phyloP scores from a whole-genome alignment of 192 early-diverging fungal species.

The Chytriomyces confervae region DNA sequence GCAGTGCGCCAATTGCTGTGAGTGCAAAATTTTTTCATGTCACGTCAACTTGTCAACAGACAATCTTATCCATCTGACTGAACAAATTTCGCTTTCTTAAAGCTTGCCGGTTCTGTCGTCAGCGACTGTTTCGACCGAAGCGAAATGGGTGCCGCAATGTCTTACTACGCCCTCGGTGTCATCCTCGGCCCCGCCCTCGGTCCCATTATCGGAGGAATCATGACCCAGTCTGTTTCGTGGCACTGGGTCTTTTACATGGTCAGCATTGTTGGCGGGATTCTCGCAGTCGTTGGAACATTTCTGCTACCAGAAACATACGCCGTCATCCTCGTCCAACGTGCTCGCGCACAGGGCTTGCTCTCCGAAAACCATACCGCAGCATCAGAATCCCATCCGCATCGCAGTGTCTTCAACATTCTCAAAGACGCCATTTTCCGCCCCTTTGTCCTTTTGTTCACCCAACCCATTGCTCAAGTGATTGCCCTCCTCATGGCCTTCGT shows the following conservation, averaged over 20 bases:
- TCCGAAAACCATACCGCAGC: background rate
- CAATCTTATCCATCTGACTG: background rate
- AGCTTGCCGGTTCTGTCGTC: conserved; percentile 54
- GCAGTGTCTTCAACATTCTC: background rate
- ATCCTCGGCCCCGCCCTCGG: conserved; percentile 59
- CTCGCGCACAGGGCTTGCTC: background rate
- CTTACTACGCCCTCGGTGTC: conserved; percentile 56
- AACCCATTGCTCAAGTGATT: conserved; percentile 20
- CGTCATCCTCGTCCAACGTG: background rate
- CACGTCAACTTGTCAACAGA: background rate
- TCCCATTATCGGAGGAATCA: conserved; percentile 59
- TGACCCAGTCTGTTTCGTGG: conserved; percentile 55
- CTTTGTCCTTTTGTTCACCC: background rate
- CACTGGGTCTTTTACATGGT: conserved; percentile 66
- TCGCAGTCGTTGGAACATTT: conserved; percentile 52
- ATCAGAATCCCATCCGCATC: background rate
- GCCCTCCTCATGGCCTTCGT: conserved; percentile 19
- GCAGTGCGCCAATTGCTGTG: conserved; percentile 52
- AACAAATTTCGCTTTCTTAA: background rate
- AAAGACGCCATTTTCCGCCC: conserved; percentile 3
- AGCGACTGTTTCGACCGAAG: conserved; percentile 56
- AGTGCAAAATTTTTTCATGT: conserved; percentile 9
- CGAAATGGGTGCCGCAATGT: conserved; percentile 58
- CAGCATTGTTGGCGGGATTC: conserved; percentile 57
- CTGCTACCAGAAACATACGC: conserved; percentile 63